Evolutionary conservation across 768 basidiomycete genomes (phyloP).

Genomic region (Auricularia auricula-judae): DNA sequence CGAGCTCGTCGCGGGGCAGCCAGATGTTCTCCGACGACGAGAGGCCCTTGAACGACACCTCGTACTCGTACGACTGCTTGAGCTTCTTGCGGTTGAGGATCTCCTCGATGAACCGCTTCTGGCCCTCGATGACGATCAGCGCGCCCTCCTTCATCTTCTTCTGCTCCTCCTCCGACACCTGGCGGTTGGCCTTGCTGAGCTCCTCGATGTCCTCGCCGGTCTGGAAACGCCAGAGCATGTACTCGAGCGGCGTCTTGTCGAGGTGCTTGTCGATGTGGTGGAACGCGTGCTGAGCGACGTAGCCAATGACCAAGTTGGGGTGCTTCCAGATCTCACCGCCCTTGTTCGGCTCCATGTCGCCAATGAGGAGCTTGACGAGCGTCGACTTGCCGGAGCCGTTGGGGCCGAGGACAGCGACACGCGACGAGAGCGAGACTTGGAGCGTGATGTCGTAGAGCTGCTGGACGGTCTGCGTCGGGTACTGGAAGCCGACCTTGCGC

Average conservation of each 20-base stretch:
- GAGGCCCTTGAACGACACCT: conserved; percentile 89
- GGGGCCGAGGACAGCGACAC: conserved; percentile 96
- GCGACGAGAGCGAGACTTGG: conserved; percentile 94
- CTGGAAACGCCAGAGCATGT: conserved; percentile 99
- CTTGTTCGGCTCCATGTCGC: conserved; percentile 93
- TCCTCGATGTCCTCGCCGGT: conserved; percentile 98
- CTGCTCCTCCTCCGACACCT: conserved; percentile 77
- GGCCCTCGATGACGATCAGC: conserved; percentile 77
- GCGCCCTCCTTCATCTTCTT: conserved; percentile 97
- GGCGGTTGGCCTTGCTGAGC: conserved; percentile 81
- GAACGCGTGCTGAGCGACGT: conserved; percentile 99
- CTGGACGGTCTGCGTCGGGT: conserved; percentile 74
- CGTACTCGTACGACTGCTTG: conserved; percentile 99
- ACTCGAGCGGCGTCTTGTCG: conserved; percentile 97
- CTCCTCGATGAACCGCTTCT: conserved; percentile 93
- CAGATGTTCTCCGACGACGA: conserved; percentile 98
- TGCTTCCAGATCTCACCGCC: conserved; percentile 99
- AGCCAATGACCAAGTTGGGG: conserved; percentile 98
- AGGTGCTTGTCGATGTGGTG: conserved; percentile 98
- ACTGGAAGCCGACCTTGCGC: conserved; percentile 97
- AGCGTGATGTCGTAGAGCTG: conserved; percentile 92
- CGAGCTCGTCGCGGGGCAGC: conserved; percentile 89
- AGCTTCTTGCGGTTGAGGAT: conserved; percentile 87
- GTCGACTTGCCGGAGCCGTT: conserved; percentile 99
- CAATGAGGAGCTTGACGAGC: conserved; percentile 91